Conservation (phyloP, 192 early-diverging fungal genomes). For the Thamnidium elegans region DNA sequence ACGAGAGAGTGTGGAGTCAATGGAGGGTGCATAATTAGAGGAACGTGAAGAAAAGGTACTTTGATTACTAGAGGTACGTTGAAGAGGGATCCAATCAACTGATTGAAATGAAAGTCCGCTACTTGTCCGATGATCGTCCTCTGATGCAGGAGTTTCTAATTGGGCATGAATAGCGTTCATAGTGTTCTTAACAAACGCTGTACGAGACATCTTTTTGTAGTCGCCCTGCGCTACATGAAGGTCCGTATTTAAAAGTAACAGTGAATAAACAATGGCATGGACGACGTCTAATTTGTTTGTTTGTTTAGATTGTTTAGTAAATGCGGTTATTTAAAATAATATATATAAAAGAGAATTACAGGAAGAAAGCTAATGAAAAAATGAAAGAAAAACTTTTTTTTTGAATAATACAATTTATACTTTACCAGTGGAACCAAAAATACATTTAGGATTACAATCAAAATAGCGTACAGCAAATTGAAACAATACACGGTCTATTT, state of each 20-base stretch:
- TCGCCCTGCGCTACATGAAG: conserved; percentile 77
- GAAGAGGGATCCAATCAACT: conserved; percentile 3
- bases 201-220: conserved; percentile 71
- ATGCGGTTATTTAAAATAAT: not conserved
- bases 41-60: conserved; percentile 7
- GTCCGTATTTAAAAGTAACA: conserved; percentile 91
- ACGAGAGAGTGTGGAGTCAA: not conserved
- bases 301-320: not conserved
- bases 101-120: conserved; percentile 18
- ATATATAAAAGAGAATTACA: not conserved
- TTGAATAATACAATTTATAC: not conserved
- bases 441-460: conserved; percentile 72
- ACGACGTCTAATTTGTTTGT: conserved; percentile 70
- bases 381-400: too few species aligned
- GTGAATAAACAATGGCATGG: conserved; percentile 81
- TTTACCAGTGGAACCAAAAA: conserved; percentile 43
- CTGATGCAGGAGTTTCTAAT: conserved; percentile 7
- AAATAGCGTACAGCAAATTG: conserved; percentile 78
- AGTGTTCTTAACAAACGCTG: conserved; percentile 71
- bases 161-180: conserved; percentile 49
- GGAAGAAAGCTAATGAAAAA: too few species aligned
- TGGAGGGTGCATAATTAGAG: conserved; percentile 1
- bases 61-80: conserved; percentile 23
- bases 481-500: conserved; percentile 85
- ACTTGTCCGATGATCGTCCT: conserved; percentile 3